phyloP scores from a whole-genome alignment of 2,329 filamentous ascomycete species.

The Cladorrhinum sp. region DNA sequence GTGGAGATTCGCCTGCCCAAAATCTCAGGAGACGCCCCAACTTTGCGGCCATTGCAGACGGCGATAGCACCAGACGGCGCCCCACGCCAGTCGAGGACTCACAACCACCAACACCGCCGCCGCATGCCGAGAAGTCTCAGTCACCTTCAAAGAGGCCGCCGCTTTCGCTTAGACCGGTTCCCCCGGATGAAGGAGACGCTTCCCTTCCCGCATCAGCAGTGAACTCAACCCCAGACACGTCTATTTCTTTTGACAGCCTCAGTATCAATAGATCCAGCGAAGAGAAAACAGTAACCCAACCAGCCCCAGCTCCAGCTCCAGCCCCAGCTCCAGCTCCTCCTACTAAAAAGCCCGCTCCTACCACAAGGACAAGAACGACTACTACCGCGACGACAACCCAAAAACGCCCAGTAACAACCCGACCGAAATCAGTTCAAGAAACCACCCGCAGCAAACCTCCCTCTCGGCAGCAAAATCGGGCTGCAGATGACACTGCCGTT shows the following conservation, averaged over 20 bases:
- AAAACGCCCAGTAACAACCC: neutral
- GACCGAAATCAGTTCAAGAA: neutral
- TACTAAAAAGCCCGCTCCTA: neutral
- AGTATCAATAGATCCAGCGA: constrained; percentile 6
- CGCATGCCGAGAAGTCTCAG: constrained; percentile 31
- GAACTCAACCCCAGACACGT: constrained; percentile 21
- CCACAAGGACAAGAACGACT: neutral
- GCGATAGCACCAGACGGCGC: constrained; percentile 41
- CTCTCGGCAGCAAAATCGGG: neutral
- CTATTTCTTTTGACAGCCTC: constrained; percentile 16
- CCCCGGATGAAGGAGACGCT: constrained; percentile 20
- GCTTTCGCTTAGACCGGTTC: constrained; percentile 22
- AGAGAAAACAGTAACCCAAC: constrained; percentile 4
- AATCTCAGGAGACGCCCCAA: constrained; percentile 34
- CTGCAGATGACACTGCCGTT: neutral
- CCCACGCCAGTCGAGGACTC: constrained; percentile 34
- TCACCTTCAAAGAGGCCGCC: constrained; percentile 33
- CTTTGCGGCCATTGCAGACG: constrained; percentile 47
- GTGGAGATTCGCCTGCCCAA: constrained; percentile 30
- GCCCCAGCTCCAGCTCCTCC: neutral
- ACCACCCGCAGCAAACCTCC: neutral
- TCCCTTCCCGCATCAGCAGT: constrained; percentile 21
- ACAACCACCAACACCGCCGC: constrained; percentile 35
- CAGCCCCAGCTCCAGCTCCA: neutral
- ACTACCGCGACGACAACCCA: neutral